phyloP scores from a whole-genome alignment of 495 filamentous ascomycete genomes.

The Aspergillus steynii region DNA sequence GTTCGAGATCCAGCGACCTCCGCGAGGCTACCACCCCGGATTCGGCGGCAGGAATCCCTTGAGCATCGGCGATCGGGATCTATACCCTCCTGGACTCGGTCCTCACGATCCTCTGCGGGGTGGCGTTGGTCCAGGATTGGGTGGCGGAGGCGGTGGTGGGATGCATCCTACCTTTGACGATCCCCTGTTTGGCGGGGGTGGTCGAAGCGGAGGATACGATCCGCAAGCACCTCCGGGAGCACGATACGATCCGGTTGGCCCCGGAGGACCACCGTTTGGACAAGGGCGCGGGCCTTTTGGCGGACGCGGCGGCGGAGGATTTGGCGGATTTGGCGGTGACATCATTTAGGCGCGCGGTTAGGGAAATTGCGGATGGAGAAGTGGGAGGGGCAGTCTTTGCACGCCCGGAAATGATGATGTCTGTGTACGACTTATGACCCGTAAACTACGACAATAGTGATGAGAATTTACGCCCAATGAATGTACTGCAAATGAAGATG shows the following conservation, averaged over 20 bases:
- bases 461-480: too few relatives aligned
- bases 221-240: conserved; percentile 56
- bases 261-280: conserved; percentile 59
- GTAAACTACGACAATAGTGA: neutral
- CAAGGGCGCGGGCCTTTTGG: conserved; percentile 46
- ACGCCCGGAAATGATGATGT: neutral
- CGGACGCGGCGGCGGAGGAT: conserved; percentile 45
- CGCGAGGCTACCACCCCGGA: conserved; percentile 48
- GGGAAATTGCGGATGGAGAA: neutral
- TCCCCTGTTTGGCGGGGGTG: conserved; percentile 78
- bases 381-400: neutral
- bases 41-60: conserved; percentile 56
- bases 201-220: conserved; percentile 44
- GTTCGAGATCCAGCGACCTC: conserved; percentile 74
- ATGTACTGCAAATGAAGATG: too few relatives aligned
- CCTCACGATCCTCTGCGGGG: conserved; percentile 79
- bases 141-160: conserved; percentile 62
- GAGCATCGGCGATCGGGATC: conserved; percentile 77
- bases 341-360: conserved; percentile 57
- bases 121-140: conserved; percentile 55
- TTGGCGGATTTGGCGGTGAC: conserved; percentile 62
- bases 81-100: conserved; percentile 85
- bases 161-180: conserved; percentile 98
- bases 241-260: conserved; percentile 81
- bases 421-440: neutral